Base-by-base conservation (phyloP, 129 eudicot genomes). In the Flaveria ramosissima region DNA sequence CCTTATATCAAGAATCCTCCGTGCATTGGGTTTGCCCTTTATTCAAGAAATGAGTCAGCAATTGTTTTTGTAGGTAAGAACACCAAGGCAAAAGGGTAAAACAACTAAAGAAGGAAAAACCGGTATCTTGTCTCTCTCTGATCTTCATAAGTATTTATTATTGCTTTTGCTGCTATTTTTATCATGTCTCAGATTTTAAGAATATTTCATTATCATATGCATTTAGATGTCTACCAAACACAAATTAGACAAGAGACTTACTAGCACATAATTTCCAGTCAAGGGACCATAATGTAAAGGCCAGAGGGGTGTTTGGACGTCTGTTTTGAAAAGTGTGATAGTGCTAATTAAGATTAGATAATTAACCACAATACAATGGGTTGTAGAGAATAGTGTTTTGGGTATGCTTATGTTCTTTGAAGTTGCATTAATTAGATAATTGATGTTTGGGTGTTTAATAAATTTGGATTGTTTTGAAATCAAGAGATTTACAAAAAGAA, bases 31-130 rank as follows among this genome's bases (percentile, higher is more conserved):
- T 30, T 30, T 30, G 36, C 36, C 36, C 36, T 30, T 30, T 30
- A 30, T 42, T 51, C 51, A 17, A 0, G 21, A 52, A 32, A 68
- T 79, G 45, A 74, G 59, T 36, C 47, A 50, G 36, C 19, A 72
- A 13, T 51, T 68, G 10, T 70, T 68, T 62, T 84, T 82, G 79
- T 80, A 89, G 94, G 82, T 70, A 45, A 70, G 48, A 56, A 73
- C 82, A 65, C 67, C 80, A 39, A 75, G 26, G 26, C 75, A 78
- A 71, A 80, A 83, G 79, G 81, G 75, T 30, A 86, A 84, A 80
- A 80, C 73, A 43, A 27, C 61, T 39, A 80, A 74, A 83, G 85
- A 79, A 81, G 80, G 32, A 50, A 73, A 78, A 78, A 23, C 83
- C 61, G 93, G 93, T 91, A 68, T 76, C 73, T 71, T 78, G 21